A percentile compares a stretch with the other conserved stretches of the same genome.
These are phyloP conservation scores for Candida freyschussii DNA, from an alignment of 1,139 yeast species.

Conservation along the genomic window DNA sequence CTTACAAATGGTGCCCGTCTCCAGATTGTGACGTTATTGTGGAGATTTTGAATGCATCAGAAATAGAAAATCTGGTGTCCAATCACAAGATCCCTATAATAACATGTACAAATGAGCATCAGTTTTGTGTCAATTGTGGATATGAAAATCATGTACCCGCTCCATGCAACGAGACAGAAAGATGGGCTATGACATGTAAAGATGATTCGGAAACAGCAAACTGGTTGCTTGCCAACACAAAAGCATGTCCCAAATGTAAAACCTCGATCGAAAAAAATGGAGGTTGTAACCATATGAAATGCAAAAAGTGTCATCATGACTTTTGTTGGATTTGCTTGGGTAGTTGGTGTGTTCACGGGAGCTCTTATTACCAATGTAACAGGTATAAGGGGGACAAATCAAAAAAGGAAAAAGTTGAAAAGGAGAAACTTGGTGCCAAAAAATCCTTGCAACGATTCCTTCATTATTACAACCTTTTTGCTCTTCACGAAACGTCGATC, in stretches of 20 bases:
- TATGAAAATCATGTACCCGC: slow-evolving; percentile 79
- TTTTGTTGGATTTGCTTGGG: slow-evolving; percentile 94
- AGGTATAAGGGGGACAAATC: slow-evolving; percentile 40
- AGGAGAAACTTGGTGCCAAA: slow-evolving; percentile 34
- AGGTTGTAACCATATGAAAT: slow-evolving; percentile 95
- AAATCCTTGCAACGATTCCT: slow-evolving; percentile 60
- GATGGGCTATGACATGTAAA: slow-evolving; percentile 76
- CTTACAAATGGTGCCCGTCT: slow-evolving; percentile 75
- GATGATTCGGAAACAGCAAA: slow-evolving; percentile 87
- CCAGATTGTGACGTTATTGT: slow-evolving; percentile 72
- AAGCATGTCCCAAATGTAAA: slow-evolving; percentile 62
- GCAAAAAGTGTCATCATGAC: slow-evolving; percentile 69
- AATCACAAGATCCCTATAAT: slow-evolving; percentile 56
- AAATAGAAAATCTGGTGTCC: slow-evolving; percentile 29
- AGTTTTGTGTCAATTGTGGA: slow-evolving; percentile 77
- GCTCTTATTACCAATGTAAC: slow-evolving; percentile 63
- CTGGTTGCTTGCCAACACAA: slow-evolving; percentile 89
- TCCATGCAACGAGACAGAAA: slow-evolving; percentile 63
- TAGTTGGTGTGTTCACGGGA: slow-evolving; percentile 71
- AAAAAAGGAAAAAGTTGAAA: slow-evolving; percentile 32
- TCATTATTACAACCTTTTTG: slow-evolving; percentile 71
- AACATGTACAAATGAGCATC: slow-evolving; percentile 59
- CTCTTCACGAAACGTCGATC: slow-evolving; percentile 75
- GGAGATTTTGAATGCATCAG: slow-evolving; percentile 38
- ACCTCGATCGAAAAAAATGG: slow-evolving; percentile 74